Percentiles rank a stretch among this genome's conserved stretches.
Conservation (phyloP, 2,329 filamentous ascomycete genomes). For the Chlorencoelia australis region DNA sequence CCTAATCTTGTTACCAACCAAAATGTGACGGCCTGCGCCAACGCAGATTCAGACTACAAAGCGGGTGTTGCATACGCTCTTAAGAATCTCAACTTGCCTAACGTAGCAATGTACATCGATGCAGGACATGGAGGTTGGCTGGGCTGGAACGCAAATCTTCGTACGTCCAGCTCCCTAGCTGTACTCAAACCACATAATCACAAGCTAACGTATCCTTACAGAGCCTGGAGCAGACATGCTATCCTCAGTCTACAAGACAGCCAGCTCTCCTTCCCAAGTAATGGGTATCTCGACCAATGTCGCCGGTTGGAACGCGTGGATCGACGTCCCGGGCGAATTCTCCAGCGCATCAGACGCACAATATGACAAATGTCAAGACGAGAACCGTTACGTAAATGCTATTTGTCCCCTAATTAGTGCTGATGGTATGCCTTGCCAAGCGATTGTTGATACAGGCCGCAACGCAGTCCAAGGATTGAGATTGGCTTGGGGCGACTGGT, state of each 20-base stretch:
- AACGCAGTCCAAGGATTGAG: constrained; percentile 35
- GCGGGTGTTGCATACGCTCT: constrained; percentile 42
- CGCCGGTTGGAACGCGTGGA: constrained; percentile 43
- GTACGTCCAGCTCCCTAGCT: constrained; percentile 8
- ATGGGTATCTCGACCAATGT: constrained; percentile 49
- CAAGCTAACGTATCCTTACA: constrained; percentile 7
- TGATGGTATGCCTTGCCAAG: constrained; percentile 28
- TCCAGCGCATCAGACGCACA: constrained; percentile 32
- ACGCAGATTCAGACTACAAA: constrained; percentile 38
- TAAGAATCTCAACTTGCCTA: constrained; percentile 41
- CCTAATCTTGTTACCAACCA: constrained; percentile 49
- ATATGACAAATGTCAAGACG: constrained; percentile 38
- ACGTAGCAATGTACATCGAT: constrained; percentile 49
- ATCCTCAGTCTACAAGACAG: constrained; percentile 38
- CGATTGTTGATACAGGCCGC: constrained; percentile 43
- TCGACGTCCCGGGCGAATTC: constrained; percentile 20
- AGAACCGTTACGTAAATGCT: constrained; percentile 31
- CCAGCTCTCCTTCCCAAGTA: constrained; percentile 38
- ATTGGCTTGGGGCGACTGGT: constrained; percentile 37
- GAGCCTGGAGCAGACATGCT: constrained; percentile 37
- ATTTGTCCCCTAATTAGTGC: constrained; percentile 28
- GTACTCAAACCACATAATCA: background rate
- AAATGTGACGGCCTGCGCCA: constrained; percentile 39
- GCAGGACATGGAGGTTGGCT: constrained; percentile 50
- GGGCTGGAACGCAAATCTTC: constrained; percentile 46